phyloP scores from a whole-genome alignment of 2,329 filamentous ascomycete species.

The Chrysosporium keratinophilum region DNA sequence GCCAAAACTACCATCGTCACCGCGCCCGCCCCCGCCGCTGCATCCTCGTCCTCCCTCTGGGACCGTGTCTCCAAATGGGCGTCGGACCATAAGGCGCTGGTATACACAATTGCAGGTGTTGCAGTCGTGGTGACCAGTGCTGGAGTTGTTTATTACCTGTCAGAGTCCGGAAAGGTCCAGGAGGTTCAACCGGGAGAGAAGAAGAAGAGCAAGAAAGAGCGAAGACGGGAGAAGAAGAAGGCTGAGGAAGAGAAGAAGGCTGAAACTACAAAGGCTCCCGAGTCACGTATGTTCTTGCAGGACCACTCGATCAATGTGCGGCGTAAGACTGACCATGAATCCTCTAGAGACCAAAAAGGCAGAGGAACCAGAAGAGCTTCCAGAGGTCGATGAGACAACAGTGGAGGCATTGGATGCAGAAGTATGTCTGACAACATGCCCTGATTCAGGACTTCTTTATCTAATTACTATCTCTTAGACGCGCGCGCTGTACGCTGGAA shows the following conservation, averaged over 20 bases:
- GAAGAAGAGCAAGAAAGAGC: slow-evolving; percentile 82
- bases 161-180: slow-evolving; percentile 39
- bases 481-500: slow-evolving; percentile 74
- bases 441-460: neutral
- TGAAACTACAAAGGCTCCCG: slow-evolving; percentile 34
- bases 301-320: neutral
- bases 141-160: slow-evolving; percentile 83
- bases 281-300: slow-evolving; percentile 27
- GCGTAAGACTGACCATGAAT: slow-evolving; percentile 12
- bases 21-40: slow-evolving; percentile 10
- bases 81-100: slow-evolving; percentile 86
- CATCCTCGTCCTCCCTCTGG: slow-evolving; percentile 46
- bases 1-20: slow-evolving; percentile 7
- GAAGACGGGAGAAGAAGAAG: slow-evolving; percentile 73
- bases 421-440: slow-evolving; percentile 25
- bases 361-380: slow-evolving; percentile 56
- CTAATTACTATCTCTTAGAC: slow-evolving; percentile 41
- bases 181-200: slow-evolving; percentile 36
- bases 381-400: slow-evolving; percentile 48
- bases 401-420: slow-evolving; percentile 39
- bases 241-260: slow-evolving; percentile 42
- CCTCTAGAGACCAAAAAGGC: slow-evolving; percentile 42
- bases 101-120: slow-evolving; percentile 92
- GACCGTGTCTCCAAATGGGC: slow-evolving; percentile 86
- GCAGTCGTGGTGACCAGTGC: slow-evolving; percentile 85